Conservation (phyloP, 106 monocot genomes). For the Agapanthus africanus region DNA sequence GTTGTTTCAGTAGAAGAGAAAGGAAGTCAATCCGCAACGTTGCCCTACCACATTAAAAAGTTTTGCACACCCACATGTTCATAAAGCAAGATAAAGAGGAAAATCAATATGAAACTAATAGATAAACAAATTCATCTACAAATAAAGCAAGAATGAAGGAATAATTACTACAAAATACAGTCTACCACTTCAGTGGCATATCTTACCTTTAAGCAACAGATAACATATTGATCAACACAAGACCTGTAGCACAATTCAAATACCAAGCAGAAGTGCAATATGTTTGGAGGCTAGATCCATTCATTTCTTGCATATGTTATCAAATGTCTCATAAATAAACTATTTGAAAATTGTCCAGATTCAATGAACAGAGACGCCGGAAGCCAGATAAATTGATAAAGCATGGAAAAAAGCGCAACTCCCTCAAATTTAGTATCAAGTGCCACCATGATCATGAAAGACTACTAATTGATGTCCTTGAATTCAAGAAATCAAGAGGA, state of each 20-base stretch:
- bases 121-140: neutral
- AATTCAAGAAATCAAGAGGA: no score
- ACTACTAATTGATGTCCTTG: no score
- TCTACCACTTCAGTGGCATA: neutral
- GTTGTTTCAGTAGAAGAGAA: conserved; percentile 64
- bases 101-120: neutral
- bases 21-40: conserved; percentile 69
- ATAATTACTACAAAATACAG: neutral
- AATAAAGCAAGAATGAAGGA: neutral
- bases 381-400: neutral
- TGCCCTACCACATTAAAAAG: conserved; percentile 30
- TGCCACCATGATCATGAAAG: no score
- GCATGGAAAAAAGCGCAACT: no score
- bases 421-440: no score
- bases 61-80: neutral
- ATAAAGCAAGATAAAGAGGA: no score
- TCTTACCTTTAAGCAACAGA: neutral
- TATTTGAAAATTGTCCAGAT: no score
- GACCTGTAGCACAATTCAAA: neutral
- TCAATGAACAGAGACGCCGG: neutral
- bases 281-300: neutral
- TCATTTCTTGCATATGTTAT: neutral
- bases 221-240: neutral
- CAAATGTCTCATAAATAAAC: no score
- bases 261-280: neutral